Percentiles rank a stretch among this genome's conserved stretches.
Evolutionary conservation across 169 alveolate genomes (phyloP).

Genomic region (Eimeria acervulina): DNA sequence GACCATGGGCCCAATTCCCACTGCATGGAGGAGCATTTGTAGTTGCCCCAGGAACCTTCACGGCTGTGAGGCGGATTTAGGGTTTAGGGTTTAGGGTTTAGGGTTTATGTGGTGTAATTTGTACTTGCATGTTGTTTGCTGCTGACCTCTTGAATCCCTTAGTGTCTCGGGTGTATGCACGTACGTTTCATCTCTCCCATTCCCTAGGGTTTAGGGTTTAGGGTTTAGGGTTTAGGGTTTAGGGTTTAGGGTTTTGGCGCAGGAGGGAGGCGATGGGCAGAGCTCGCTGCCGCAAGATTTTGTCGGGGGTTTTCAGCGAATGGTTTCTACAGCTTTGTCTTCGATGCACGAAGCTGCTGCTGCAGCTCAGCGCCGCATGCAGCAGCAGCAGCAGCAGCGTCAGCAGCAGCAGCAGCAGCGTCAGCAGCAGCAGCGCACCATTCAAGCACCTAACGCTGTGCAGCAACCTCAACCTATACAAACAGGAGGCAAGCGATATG

Average conservation of each 20-base stretch:
- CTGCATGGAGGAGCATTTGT: slow-evolving; percentile 63
- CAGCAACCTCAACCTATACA: not conserved
- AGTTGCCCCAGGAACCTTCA: slow-evolving; percentile 16
- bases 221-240: slow-evolving; percentile 41
- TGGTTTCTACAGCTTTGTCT: not conserved
- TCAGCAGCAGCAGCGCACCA: not conserved
- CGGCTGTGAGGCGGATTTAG: not conserved
- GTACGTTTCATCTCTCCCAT: not conserved
- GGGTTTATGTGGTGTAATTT: not conserved
- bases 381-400: slow-evolving; percentile 31
- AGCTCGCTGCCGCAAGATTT: not conserved
- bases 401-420: slow-evolving; percentile 45
- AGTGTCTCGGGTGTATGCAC: not conserved
- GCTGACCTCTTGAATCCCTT: not conserved
- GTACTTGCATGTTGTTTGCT: not conserved
- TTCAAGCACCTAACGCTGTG: not conserved
- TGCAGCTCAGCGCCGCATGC: slow-evolving; percentile 25
- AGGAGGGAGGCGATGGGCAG: not conserved
- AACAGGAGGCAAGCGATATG: not conserved
- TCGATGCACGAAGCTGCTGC: slow-evolving; percentile 53
- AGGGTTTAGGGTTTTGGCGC: slow-evolving; percentile 11
- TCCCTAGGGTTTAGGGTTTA: not conserved
- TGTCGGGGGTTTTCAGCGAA: slow-evolving; percentile 1
- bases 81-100: slow-evolving; percentile 37
- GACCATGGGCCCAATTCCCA: slow-evolving; percentile 60